These are phyloP conservation scores for Suillus cothurnatus DNA, from an alignment of 768 basidiomycete genomes.

Conservation along the genomic window DNA sequence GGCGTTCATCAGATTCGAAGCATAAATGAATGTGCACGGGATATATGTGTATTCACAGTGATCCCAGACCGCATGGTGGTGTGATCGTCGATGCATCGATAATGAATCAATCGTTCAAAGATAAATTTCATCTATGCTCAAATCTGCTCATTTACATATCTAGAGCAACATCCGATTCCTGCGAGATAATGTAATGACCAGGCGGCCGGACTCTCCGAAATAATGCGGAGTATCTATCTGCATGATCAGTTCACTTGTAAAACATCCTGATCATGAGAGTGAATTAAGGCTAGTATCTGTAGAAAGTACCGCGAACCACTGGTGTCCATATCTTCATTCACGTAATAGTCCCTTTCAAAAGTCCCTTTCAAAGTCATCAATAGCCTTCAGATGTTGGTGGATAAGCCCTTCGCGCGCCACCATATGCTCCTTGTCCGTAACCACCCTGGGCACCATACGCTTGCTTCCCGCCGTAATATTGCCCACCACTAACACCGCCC, in stretches of 20 bases:
- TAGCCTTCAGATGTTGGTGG: slow-evolving; percentile 52
- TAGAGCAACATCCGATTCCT: background rate
- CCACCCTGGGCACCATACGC: slow-evolving; percentile 32
- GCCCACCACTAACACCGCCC: slow-evolving; percentile 74
- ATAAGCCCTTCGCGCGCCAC: slow-evolving; percentile 38
- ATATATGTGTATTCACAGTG: background rate
- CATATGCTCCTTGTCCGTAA: slow-evolving; percentile 22
- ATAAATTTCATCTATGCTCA: background rate
- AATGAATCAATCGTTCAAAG: background rate
- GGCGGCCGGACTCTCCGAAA: background rate
- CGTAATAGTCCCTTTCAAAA: slow-evolving; percentile 4
- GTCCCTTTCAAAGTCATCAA: slow-evolving; percentile 32
- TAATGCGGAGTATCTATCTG: background rate
- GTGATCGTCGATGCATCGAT: background rate
- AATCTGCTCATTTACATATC: background rate
- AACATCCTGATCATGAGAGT: slow-evolving; percentile 18
- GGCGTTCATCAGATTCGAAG: background rate
- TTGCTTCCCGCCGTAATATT: slow-evolving; percentile 50
- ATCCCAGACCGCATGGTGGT: background rate
- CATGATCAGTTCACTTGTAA: background rate
- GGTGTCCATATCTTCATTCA: slow-evolving; percentile 18
- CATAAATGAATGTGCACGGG: background rate
- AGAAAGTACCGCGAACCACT: slow-evolving; percentile 18
- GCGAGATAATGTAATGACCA: background rate
- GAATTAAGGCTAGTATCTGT: slow-evolving; percentile 24